Conservation (phyloP, 148 eudicot genomes). For the Vaccinium vitisidaea region DNA sequence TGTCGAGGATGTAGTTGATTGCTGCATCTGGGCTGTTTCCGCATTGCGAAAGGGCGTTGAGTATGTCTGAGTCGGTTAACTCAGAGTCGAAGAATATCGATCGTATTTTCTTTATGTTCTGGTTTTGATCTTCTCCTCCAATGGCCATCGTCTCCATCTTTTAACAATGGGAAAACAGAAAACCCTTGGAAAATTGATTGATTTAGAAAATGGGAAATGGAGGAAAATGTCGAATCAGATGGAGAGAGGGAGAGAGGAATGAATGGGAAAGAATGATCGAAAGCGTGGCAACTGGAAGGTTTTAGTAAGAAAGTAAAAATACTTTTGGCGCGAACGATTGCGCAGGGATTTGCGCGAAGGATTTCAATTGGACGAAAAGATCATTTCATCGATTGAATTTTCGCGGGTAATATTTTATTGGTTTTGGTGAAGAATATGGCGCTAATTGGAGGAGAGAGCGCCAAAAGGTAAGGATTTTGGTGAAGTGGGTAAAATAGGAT, state of each 20-base stretch:
- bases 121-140: conserved; percentile 10
- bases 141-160: conserved; percentile 10
- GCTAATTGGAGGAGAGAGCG: neutral
- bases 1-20: conserved; percentile 22
- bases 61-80: conserved; percentile 15
- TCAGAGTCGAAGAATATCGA: conserved; percentile 8
- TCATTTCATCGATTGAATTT: neutral
- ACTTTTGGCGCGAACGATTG: neutral
- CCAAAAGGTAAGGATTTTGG: neutral
- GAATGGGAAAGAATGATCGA: neutral
- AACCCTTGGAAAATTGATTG: neutral
- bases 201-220: neutral
- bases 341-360: neutral
- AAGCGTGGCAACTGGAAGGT: neutral
- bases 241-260: neutral
- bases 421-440: neutral
- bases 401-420: too few relatives aligned
- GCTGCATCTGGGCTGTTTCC: conserved; percentile 24
- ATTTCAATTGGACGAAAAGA: neutral
- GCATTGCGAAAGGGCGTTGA: conserved; percentile 22
- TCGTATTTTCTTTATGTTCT: conserved; percentile 16
- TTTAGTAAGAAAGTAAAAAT: neutral
- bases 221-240: neutral
- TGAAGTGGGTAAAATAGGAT: neutral
- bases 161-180: neutral